Conservation (phyloP, 2,329 filamentous ascomycete species). For the Ascochyta clinopodiicola region DNA sequence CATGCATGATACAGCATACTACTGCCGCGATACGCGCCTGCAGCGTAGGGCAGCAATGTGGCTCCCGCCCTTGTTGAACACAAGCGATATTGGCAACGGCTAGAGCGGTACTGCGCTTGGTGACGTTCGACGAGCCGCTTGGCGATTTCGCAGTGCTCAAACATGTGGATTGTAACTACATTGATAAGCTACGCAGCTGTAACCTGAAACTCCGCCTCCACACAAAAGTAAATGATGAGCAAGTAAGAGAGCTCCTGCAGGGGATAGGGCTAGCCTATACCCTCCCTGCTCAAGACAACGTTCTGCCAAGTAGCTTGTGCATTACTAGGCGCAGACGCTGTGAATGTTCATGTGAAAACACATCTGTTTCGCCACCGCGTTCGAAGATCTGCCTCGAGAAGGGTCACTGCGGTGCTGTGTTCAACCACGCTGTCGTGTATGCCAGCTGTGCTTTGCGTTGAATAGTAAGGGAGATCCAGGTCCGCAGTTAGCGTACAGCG, state of each 20-base stretch:
- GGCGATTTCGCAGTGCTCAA: too few species aligned
- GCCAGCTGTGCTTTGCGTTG: constrained; percentile 1
- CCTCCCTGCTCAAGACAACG: too few species aligned
- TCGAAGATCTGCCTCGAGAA: not conserved
- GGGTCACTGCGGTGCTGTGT: not conserved
- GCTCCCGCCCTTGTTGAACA: not conserved
- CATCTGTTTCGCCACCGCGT: not conserved
- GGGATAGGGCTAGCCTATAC: too few species aligned
- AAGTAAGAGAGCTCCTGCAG: too few species aligned
- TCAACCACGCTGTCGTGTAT: not conserved
- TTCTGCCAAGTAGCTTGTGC: too few species aligned
- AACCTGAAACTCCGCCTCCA: too few species aligned
- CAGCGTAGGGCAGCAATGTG: not conserved
- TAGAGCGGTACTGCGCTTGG: not conserved
- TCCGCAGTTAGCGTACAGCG: not conserved
- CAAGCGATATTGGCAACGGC: not conserved
- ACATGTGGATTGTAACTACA: too few species aligned
- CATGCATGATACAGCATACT: not conserved
- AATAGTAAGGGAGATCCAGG: constrained; percentile 7
- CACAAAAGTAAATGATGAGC: too few species aligned
- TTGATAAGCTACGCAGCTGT: too few species aligned
- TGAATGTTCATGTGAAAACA: not conserved
- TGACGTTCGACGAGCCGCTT: too few species aligned
- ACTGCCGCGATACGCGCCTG: constrained; percentile 3
- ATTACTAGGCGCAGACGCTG: not conserved